Evolutionary conservation across 306 rosid species (phyloP).

Genomic region (Biancaea sappan): DNA sequence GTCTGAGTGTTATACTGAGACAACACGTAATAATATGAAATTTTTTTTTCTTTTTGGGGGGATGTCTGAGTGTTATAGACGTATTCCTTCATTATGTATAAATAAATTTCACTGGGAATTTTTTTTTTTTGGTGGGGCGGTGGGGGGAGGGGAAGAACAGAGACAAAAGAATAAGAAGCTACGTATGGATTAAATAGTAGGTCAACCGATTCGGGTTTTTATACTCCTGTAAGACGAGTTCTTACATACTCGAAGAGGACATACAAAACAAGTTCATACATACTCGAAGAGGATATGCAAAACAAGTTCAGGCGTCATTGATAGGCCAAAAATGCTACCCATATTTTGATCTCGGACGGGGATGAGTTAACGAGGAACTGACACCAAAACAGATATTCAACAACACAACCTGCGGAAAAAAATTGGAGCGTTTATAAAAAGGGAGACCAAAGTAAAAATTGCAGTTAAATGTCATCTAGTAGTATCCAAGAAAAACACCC

Average conservation of each 20-base stretch:
- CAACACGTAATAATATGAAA: background rate
- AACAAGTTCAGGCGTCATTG: background rate
- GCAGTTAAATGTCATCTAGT: background rate
- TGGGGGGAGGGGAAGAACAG: background rate
- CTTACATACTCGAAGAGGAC: slow-evolving; percentile 10
- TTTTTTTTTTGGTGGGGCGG: background rate
- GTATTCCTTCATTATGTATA: too few species aligned
- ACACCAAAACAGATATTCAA: slow-evolving; percentile 18
- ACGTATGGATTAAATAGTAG: background rate
- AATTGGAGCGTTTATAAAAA: slow-evolving; percentile 5
- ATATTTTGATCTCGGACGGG: background rate
- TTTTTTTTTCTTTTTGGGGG: too few species aligned
- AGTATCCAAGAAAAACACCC: background rate
- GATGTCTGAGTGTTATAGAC: too few species aligned
- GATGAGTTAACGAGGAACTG: slow-evolving; percentile 12
- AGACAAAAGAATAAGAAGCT: background rate
- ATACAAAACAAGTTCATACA: slow-evolving; percentile 14
- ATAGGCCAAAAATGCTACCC: background rate
- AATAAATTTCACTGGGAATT: background rate
- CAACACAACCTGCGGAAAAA: slow-evolving; percentile 20
- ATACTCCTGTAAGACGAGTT: slow-evolving; percentile 8
- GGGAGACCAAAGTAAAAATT: slow-evolving; percentile 13
- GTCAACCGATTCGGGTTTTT: background rate
- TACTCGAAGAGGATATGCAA: background rate
- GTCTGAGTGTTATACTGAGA: too few species aligned